These are phyloP conservation scores for Discostella stelligera DNA, from an alignment of 352 stramenopile genomes.

Conservation along the genomic window DNA sequence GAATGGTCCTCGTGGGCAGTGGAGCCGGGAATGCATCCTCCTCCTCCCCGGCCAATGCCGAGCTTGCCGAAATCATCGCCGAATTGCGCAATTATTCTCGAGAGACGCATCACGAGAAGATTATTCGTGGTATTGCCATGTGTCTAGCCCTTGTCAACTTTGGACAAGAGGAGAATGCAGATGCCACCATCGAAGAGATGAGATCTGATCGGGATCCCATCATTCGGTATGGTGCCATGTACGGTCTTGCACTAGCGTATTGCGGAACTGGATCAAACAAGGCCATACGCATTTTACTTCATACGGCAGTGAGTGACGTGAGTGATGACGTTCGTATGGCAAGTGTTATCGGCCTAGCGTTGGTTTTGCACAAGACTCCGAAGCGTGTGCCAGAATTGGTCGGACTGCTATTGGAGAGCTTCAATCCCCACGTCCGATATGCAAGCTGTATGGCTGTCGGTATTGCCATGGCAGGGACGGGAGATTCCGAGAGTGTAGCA, in stretches of 20 bases:
- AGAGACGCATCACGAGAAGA: slow-evolving; percentile 99
- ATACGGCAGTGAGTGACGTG: slow-evolving; percentile 98
- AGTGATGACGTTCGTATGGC: slow-evolving; percentile 97
- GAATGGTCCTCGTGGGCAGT: slow-evolving; percentile 93
- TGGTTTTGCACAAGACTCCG: slow-evolving; percentile 97
- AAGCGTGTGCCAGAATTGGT: slow-evolving; percentile 87
- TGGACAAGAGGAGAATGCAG: slow-evolving; percentile 94
- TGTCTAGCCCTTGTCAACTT: slow-evolving; percentile 98
- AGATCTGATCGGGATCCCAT: slow-evolving; percentile 95
- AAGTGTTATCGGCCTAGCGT: slow-evolving; percentile 94
- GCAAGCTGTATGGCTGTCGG: slow-evolving; percentile 97
- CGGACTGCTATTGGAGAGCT: slow-evolving; percentile 95
- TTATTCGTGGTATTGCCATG: slow-evolving; percentile 97
- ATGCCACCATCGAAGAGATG: slow-evolving; percentile 96
- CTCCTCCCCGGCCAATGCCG: slow-evolving; percentile 54
- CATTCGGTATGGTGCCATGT: slow-evolving; percentile 97
- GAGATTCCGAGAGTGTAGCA: slow-evolving; percentile 94
- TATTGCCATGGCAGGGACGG: slow-evolving; percentile 95
- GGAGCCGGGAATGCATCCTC: slow-evolving; percentile 83
- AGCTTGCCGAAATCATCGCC: slow-evolving; percentile 79
- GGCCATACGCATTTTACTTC: slow-evolving; percentile 93
- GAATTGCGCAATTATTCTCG: slow-evolving; percentile 97
- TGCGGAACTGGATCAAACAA: slow-evolving; percentile 96
- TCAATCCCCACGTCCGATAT: slow-evolving; percentile 99
- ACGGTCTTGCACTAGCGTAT: slow-evolving; percentile 96